phyloP scores from a whole-genome alignment of 164 flowering plant species.

The Tetracentron sinense region DNA sequence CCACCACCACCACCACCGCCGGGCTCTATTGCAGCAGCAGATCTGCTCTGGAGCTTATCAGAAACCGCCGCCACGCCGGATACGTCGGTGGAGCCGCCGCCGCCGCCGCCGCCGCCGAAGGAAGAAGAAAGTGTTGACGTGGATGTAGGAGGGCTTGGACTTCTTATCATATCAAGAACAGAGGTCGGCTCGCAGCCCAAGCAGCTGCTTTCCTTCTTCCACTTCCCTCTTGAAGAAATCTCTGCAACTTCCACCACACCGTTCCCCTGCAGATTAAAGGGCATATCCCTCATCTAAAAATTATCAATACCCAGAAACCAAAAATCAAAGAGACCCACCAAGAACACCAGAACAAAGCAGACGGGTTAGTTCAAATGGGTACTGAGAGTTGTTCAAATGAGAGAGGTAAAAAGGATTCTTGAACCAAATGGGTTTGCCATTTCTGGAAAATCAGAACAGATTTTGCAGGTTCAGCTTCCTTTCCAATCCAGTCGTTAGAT shows the following conservation, averaged over 20 bases:
- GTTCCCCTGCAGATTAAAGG: constrained; percentile 78
- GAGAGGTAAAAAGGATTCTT: neutral
- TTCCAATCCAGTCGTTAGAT: neutral
- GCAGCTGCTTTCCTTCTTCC: constrained; percentile 25
- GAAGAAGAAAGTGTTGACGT: constrained; percentile 77
- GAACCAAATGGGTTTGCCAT: no score
- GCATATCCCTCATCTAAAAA: constrained; percentile 72
- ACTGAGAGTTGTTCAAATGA: neutral
- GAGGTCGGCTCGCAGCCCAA: constrained; percentile 62
- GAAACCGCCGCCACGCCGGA: constrained; percentile 55
- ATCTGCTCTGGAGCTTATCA: constrained; percentile 30
- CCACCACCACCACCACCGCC: constrained; percentile 11
- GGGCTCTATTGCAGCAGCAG: constrained; percentile 29
- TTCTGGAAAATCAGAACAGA: neutral
- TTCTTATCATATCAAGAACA: constrained; percentile 64
- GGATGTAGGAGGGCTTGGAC: constrained; percentile 70
- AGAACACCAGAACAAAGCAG: neutral
- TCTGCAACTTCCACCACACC: constrained; percentile 34
- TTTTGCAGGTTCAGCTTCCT: neutral
- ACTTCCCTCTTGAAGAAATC: constrained; percentile 26
- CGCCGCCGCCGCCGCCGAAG: constrained; percentile 44
- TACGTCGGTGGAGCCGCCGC: constrained; percentile 39
- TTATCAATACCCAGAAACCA: no score
- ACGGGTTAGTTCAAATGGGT: constrained; percentile 4
- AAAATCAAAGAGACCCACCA: constrained; percentile 9